Conservation (phyloP, 2,329 filamentous ascomycete species). For the Fusarium agapanthi region DNA sequence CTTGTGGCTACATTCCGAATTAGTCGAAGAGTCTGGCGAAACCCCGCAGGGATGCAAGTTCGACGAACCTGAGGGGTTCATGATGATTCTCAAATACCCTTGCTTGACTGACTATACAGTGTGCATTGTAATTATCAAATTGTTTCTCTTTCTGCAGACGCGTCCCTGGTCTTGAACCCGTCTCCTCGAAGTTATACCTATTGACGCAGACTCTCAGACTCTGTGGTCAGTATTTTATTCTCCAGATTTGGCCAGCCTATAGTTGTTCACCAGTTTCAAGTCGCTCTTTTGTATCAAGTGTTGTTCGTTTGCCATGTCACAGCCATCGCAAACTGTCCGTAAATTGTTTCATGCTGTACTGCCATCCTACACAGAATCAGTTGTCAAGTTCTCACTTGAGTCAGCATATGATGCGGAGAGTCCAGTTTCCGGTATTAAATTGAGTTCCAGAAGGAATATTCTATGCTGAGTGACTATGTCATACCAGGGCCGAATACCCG, state of each 20-base stretch:
- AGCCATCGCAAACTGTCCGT: neutral
- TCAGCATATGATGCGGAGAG: slow-evolving; percentile 6
- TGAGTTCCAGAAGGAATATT: neutral
- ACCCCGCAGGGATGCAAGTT: slow-evolving; percentile 30
- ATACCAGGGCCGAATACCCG: neutral
- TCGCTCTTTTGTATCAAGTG: neutral
- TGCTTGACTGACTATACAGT: neutral
- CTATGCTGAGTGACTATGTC: neutral
- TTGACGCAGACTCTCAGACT: neutral
- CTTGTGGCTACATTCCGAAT: slow-evolving; percentile 13
- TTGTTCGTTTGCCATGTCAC: slow-evolving; percentile 9
- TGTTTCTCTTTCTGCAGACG: neutral
- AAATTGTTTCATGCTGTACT: slow-evolving; percentile 20
- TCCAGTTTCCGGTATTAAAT: slow-evolving; percentile 15
- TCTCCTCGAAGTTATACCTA: neutral
- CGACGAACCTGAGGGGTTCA: slow-evolving; percentile 41
- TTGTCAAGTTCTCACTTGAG: slow-evolving; percentile 28
- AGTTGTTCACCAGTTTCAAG: neutral
- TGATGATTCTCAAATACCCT: neutral
- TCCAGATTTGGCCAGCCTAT: neutral
- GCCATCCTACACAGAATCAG: slow-evolving; percentile 10
- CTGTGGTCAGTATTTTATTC: neutral
- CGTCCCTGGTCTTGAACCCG: neutral
- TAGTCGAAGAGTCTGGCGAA: slow-evolving; percentile 1
- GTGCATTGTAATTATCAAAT: neutral